Evolutionary conservation across 1,139 yeast genomes (phyloP).

Genomic region (Nakaseomyces glabratus): DNA sequence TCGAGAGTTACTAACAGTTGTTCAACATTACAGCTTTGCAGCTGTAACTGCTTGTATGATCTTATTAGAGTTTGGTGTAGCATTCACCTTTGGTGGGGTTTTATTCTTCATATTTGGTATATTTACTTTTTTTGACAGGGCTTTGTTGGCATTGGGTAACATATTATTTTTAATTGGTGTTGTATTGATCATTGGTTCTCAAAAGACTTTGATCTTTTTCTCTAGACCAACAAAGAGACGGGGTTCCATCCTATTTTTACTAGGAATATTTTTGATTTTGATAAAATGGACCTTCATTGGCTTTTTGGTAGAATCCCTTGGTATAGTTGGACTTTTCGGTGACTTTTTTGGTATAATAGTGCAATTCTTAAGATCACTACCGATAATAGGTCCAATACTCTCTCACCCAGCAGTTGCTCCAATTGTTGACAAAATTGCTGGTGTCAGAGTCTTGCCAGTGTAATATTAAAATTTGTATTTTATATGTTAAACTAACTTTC

Average conservation of each 20-base stretch:
- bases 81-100: slow-evolving; percentile 81
- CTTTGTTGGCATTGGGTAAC: slow-evolving; percentile 82
- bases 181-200: slow-evolving; percentile 77
- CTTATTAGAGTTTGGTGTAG: slow-evolving; percentile 81
- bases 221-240: slow-evolving; percentile 79
- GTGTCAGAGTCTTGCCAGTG: slow-evolving; percentile 56
- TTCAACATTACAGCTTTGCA: no score
- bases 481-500: no score
- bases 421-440: slow-evolving; percentile 53
- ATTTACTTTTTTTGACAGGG: slow-evolving; percentile 79
- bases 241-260: slow-evolving; percentile 69
- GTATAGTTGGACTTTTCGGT: slow-evolving; percentile 82
- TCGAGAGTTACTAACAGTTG: no score
- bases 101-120: slow-evolving; percentile 75
- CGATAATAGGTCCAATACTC: slow-evolving; percentile 77
- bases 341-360: slow-evolving; percentile 86
- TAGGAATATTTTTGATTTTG: slow-evolving; percentile 70
- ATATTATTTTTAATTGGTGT: slow-evolving; percentile 73
- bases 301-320: slow-evolving; percentile 73
- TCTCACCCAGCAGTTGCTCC: slow-evolving; percentile 83
- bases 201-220: slow-evolving; percentile 74
- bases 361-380: slow-evolving; percentile 81
- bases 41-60: no score
- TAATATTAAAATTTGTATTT: no score
- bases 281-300: slow-evolving; percentile 76